phyloP scores from a whole-genome alignment of 164 flowering plant species.

The Vitis rotundifolia region DNA sequence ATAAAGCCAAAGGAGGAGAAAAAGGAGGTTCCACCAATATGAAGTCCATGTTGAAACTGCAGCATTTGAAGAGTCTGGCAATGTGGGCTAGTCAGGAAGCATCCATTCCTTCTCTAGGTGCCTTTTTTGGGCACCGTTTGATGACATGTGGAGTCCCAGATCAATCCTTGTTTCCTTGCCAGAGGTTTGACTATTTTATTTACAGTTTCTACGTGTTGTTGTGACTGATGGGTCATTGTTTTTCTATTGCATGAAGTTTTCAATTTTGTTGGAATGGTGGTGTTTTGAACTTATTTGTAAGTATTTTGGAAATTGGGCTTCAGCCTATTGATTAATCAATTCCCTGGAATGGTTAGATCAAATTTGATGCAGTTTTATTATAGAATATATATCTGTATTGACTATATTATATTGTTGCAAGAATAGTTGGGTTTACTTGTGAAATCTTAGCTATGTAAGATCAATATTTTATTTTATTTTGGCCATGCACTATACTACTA shows the following conservation, averaged over 20 bases:
- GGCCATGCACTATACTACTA: too few species aligned
- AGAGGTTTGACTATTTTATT: conserved; percentile 38
- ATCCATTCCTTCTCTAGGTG: conserved; percentile 54
- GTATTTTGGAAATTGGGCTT: too few species aligned
- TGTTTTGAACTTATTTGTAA: neutral
- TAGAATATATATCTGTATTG: too few species aligned
- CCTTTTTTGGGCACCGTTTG: conserved; percentile 57
- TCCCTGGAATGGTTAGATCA: too few species aligned
- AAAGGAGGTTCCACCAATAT: conserved; percentile 21
- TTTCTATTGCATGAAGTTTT: neutral
- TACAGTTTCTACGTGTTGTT: neutral
- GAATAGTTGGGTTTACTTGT: too few species aligned
- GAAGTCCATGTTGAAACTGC: conserved; percentile 42
- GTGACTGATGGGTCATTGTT: neutral
- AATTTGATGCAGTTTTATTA: too few species aligned
- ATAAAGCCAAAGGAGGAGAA: conserved; percentile 7
- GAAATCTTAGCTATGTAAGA: too few species aligned
- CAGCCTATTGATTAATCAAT: too few species aligned
- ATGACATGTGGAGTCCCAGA: conserved; percentile 50
- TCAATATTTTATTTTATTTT: too few species aligned
- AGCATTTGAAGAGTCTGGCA: conserved; percentile 65
- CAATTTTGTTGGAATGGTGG: neutral
- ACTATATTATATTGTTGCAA: too few species aligned
- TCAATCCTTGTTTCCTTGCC: conserved; percentile 53
- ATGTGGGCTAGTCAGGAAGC: conserved; percentile 58